Evolutionary conservation across 257 asterid species (phyloP).

Genomic region (Mentha longifolia): DNA sequence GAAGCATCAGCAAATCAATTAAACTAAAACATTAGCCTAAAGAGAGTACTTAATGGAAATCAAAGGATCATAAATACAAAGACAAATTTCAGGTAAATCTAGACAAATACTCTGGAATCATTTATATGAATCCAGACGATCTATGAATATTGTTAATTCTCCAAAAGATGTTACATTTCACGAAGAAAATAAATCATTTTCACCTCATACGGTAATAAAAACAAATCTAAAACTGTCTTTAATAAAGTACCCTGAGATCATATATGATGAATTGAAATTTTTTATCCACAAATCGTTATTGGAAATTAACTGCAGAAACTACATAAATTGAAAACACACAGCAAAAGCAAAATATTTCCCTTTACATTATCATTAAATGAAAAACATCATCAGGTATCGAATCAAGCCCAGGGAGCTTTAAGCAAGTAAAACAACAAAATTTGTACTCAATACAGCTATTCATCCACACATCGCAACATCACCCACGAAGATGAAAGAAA

Average conservation of each 20-base stretch:
- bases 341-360: neutral
- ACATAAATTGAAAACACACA: neutral
- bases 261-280: neutral
- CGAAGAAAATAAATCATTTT: neutral
- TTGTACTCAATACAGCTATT: neutral
- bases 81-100: neutral
- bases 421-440: neutral
- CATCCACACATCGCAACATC: constrained; percentile 12
- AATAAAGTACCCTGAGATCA: neutral
- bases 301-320: neutral
- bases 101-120: neutral
- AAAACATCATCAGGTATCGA: neutral
- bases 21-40: neutral
- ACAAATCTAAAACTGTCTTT: neutral
- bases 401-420: neutral
- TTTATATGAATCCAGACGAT: neutral
- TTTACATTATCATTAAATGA: neutral
- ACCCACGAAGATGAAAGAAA: too few relatives aligned
- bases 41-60: neutral
- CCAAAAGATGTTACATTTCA: neutral
- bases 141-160: neutral
- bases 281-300: neutral
- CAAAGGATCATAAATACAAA: neutral
- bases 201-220: neutral
- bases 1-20: constrained; percentile 28